These are phyloP conservation scores for Plenodomus lindquistii DNA, from an alignment of 2,329 filamentous ascomycete species.

Conservation along the genomic window DNA sequence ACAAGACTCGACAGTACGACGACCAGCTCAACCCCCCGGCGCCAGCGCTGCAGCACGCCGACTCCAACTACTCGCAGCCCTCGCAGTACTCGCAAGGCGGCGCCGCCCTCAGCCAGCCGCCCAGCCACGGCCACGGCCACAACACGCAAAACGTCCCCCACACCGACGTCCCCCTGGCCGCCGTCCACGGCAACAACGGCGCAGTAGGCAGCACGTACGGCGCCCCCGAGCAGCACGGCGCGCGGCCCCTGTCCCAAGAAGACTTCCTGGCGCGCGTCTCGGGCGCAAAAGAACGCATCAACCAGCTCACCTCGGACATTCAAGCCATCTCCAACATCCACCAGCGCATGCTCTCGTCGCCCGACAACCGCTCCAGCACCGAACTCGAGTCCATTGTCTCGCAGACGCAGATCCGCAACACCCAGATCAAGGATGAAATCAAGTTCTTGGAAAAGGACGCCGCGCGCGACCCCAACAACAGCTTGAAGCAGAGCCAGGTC, in stretches of 20 bases:
- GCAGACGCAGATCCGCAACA: slow-evolving; percentile 73
- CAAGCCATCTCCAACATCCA: slow-evolving; percentile 70
- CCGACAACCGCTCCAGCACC: slow-evolving; percentile 57
- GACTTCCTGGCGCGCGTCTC: slow-evolving; percentile 72
- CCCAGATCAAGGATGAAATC: slow-evolving; percentile 78
- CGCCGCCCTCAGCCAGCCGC: slow-evolving; percentile 16
- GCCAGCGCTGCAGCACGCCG: slow-evolving; percentile 37
- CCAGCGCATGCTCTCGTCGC: slow-evolving; percentile 70
- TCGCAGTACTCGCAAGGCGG: slow-evolving; percentile 41
- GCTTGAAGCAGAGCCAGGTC: slow-evolving; percentile 71
- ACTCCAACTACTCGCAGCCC: slow-evolving; percentile 45
- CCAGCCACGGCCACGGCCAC: slow-evolving; percentile 35
- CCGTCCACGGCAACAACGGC: slow-evolving; percentile 3
- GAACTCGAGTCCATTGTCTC: slow-evolving; percentile 70
- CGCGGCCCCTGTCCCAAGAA: slow-evolving; percentile 59
- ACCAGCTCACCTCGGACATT: slow-evolving; percentile 67
- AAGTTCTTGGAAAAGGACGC: slow-evolving; percentile 74
- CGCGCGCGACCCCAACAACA: slow-evolving; percentile 64
- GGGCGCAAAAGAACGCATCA: slow-evolving; percentile 69
- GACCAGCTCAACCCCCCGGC: slow-evolving; percentile 31
- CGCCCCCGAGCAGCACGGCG: slow-evolving; percentile 60
- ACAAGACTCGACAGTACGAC: slow-evolving; percentile 22
- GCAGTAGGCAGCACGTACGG: neutral
- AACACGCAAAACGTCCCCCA: slow-evolving; percentile 14
- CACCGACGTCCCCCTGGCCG: slow-evolving; percentile 18